phyloP scores from a whole-genome alignment of 768 basidiomycete genomes.

The Myochromella boudieri region DNA sequence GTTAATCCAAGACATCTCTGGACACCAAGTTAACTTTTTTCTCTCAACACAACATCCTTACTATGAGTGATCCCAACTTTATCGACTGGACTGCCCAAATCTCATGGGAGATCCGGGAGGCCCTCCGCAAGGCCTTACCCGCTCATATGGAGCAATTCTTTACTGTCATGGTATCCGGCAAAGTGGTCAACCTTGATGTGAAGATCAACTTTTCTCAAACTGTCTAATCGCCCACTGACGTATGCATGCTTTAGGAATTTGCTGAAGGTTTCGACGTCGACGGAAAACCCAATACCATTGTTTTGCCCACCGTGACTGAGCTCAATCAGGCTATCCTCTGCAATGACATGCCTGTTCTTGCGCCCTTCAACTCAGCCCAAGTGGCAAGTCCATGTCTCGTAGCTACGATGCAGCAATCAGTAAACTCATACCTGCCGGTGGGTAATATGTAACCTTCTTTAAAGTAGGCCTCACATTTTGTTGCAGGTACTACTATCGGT shows the following conservation, averaged over 20 bases:
- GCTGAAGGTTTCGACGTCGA: slow-evolving; percentile 1
- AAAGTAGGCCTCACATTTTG: background rate
- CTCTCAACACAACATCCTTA: too few relatives aligned
- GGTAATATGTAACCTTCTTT: background rate
- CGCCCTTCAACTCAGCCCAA: background rate
- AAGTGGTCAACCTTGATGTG: slow-evolving; percentile 3
- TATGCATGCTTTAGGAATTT: slow-evolving; percentile 1
- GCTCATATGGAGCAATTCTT: slow-evolving; percentile 5
- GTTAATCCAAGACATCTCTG: too few relatives aligned
- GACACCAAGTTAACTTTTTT: too few relatives aligned
- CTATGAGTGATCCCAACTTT: too few relatives aligned
- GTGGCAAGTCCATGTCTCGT: background rate
- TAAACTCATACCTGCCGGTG: background rate
- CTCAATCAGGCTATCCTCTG: slow-evolving; percentile 4
- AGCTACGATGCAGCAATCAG: background rate
- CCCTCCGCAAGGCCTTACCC: slow-evolving; percentile 2
- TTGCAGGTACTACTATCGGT: slow-evolving; percentile 6
- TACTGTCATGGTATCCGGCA: too few relatives aligned
- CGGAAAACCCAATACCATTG: background rate
- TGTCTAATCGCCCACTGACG: too few relatives aligned
- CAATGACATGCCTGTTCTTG: slow-evolving; percentile 5
- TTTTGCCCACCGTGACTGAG: slow-evolving; percentile 1
- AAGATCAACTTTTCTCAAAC: too few relatives aligned
- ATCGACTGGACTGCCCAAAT: slow-evolving; percentile 1
- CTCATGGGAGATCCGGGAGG: slow-evolving; percentile 1